Percentiles rank a stretch among this genome's conserved stretches.
Evolutionary conservation across 805 yeast species (phyloP).

Genomic region (Candida railenensis): DNA sequence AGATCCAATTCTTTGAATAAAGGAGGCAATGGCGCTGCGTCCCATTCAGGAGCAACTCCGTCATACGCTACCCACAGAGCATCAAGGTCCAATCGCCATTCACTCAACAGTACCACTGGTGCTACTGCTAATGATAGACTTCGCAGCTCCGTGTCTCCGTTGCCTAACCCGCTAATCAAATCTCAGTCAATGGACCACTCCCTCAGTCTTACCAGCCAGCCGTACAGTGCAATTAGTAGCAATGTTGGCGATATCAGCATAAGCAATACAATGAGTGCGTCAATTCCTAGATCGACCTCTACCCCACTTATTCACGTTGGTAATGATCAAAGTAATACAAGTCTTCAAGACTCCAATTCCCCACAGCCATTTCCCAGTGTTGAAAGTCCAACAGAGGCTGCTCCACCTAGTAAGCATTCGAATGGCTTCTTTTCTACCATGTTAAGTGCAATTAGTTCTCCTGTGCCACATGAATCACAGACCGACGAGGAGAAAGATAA

Average conservation of each 20-base stretch:
- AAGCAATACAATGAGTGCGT: neutral
- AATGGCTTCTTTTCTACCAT: constrained; percentile 4
- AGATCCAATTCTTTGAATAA: neutral
- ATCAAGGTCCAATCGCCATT: neutral
- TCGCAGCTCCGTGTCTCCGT: neutral
- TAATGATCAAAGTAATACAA: too few species aligned
- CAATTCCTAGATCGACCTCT: neutral
- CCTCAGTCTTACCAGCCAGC: neutral
- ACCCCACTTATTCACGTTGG: neutral
- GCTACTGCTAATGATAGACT: neutral
- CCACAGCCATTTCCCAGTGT: neutral
- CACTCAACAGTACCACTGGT: neutral
- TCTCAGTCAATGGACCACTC: neutral
- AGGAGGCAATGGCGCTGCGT: neutral
- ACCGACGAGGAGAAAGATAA: neutral
- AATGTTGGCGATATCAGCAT: neutral
- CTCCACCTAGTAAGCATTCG: neutral
- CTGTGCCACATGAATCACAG: neutral
- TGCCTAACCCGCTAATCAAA: neutral
- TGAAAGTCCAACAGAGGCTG: neutral
- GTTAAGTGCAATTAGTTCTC: constrained; percentile 3
- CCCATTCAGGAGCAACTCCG: neutral
- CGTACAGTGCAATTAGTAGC: neutral
- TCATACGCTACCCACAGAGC: neutral
- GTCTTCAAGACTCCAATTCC: neutral